Percentiles rank a stretch among this genome's conserved stretches.
These are phyloP conservation scores for Lunasporangiospora selenospora DNA, from an alignment of 192 early-diverging fungal genomes.

Conservation along the genomic window DNA sequence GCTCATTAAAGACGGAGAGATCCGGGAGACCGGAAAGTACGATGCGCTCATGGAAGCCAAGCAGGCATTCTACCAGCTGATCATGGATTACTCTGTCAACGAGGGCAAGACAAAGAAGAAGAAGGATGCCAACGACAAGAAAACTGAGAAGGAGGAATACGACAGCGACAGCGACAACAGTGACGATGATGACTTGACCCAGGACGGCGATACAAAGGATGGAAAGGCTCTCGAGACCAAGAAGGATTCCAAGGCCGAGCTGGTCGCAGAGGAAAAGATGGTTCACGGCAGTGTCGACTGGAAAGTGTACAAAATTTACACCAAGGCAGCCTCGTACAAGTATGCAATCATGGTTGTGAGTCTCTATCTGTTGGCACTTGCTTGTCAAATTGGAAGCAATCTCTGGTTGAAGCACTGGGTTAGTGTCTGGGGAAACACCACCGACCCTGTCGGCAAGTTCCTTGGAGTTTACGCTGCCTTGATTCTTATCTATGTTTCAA, in stretches of 20 bases:
- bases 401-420: constrained; percentile 79
- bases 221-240: constrained; percentile 15
- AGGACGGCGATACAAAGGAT: constrained; percentile 46
- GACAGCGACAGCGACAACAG: constrained; percentile 4
- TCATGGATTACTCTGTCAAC: constrained; percentile 70
- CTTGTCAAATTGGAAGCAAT: constrained; percentile 56
- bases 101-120: constrained; percentile 37
- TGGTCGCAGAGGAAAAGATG: constrained; percentile 85
- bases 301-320: constrained; percentile 81
- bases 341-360: constrained; percentile 60
- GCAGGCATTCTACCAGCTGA: constrained; percentile 64
- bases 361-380: constrained; percentile 60
- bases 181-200: constrained; percentile 45
- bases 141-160: constrained; percentile 16
- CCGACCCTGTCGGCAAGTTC: constrained; percentile 3
- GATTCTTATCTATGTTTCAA: constrained; percentile 4
- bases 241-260: constrained; percentile 47
- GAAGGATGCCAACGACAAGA: neutral
- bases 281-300: constrained; percentile 82
- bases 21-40: constrained; percentile 73
- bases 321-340: constrained; percentile 68
- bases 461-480: constrained; percentile 29
- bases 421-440: neutral
- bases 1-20: constrained; percentile 72
- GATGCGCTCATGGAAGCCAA: constrained; percentile 65